These are phyloP conservation scores for Comarum palustre DNA, from an alignment of 306 rosid genomes.

Conservation along the genomic window DNA sequence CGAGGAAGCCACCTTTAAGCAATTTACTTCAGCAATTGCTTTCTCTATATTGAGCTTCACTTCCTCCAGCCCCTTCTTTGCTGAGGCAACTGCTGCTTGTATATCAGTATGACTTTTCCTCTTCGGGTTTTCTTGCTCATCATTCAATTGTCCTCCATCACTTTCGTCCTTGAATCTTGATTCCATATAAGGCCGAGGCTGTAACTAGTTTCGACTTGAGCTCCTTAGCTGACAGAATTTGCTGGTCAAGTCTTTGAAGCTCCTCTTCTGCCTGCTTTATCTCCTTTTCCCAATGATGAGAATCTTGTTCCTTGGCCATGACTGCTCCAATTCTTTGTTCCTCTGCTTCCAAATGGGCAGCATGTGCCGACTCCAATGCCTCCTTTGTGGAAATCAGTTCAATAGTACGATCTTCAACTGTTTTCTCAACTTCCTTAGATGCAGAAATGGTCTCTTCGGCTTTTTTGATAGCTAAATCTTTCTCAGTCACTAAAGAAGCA, in stretches of 20 bases:
- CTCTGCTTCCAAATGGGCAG: slow-evolving; percentile 92
- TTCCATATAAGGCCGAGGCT: slow-evolving; percentile 86
- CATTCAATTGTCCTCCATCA: slow-evolving; percentile 37
- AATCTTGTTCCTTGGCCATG: slow-evolving; percentile 96
- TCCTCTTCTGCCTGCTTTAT: slow-evolving; percentile 85
- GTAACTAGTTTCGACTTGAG: slow-evolving; percentile 78
- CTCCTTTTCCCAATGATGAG: slow-evolving; percentile 90
- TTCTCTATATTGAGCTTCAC: slow-evolving; percentile 83
- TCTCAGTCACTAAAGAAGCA: slow-evolving; percentile 70
- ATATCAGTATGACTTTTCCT: slow-evolving; percentile 59
- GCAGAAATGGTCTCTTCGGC: slow-evolving; percentile 85
- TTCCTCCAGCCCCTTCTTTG: slow-evolving; percentile 78
- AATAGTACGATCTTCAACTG: slow-evolving; percentile 84
- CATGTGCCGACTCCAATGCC: slow-evolving; percentile 81
- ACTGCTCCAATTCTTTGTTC: slow-evolving; percentile 90
- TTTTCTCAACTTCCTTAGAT: slow-evolving; percentile 85
- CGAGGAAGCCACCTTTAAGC: slow-evolving; percentile 78
- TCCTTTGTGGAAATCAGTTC: slow-evolving; percentile 87
- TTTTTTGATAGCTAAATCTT: slow-evolving; percentile 60
- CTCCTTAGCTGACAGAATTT: slow-evolving; percentile 70
- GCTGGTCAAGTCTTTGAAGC: slow-evolving; percentile 67
- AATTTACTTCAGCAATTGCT: slow-evolving; percentile 73
- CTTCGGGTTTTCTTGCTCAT: slow-evolving; percentile 41
- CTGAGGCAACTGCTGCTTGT: slow-evolving; percentile 72
- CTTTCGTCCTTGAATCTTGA: slow-evolving; percentile 61